Base-by-base conservation (phyloP, 169 alveolate genomes). In the Cryptosporidium parvum region DNA sequence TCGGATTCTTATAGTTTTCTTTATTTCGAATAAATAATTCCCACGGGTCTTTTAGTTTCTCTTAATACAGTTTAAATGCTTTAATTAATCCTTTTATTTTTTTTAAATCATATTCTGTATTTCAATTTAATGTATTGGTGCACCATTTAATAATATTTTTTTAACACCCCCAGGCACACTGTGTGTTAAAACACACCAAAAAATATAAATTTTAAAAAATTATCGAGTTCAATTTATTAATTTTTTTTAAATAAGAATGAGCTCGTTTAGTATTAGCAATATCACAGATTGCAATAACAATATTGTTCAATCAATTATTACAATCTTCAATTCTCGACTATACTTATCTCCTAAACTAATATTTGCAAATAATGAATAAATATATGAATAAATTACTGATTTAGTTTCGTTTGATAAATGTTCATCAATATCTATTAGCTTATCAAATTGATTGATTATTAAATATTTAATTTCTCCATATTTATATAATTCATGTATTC, bases 401-500 rank as follows among this genome's bases (percentile, higher is more conserved):
- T 62, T 80, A 4, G 73, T 44, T 10, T 80, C 89, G 14, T 58
- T 80, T 26, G 75, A 18, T 21, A 61, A 48, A 80, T 42, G 70
- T 21, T 80, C 75, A 39, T 59, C 58, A 2, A 35, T 16, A 35
- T 80, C 68, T 10, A 80, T 58, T 9, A 80, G 45, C 62, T 44
- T 80, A 35, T 37, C 73, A 65, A 80, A 80, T 37, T 80, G 80
- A 18, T 80, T 37, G 62, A 80, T 62, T 37, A 80, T 80, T 29
- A 80, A n/a, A 29, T 62, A 80, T n/a, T 80, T 80, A 18, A 65
- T 23, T 44, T 80, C 39, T 6, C 59, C 59, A 62, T 62, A 61
- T 39, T 39, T 65, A 26, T 31, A 65, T 62, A 80, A 65, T 62
- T 80, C 89, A 21, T 80, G 89, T 29, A 65, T 62, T 59, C 89